Percentiles rank a stretch among this genome's conserved stretches.
Conservation (phyloP, 352 stramenopile genomes). For the Phytophthora idaei region DNA sequence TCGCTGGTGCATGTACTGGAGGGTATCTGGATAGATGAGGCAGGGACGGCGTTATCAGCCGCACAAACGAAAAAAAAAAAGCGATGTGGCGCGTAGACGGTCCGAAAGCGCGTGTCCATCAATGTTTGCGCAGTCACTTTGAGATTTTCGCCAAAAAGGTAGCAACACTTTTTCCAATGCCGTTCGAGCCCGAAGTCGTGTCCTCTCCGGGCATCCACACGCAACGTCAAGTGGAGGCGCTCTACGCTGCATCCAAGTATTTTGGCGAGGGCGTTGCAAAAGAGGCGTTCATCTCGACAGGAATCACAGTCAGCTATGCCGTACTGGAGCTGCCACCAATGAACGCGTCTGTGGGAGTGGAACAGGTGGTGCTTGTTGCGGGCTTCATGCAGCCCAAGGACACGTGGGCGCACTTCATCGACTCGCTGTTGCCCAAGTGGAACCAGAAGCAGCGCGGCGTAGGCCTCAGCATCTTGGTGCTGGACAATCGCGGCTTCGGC, state of each 20-base stretch:
- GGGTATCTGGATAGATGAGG: no score
- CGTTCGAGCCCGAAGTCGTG: constrained; percentile 29
- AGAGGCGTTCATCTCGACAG: constrained; percentile 39
- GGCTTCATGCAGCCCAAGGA: constrained; percentile 64
- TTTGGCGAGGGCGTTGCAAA: constrained; percentile 33
- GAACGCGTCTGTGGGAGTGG: constrained; percentile 35
- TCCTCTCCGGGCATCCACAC: constrained; percentile 39
- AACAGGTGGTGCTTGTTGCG: constrained; percentile 60
- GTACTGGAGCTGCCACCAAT: constrained; percentile 37
- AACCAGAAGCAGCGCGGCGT: constrained; percentile 27
- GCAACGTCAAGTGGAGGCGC: constrained; percentile 56
- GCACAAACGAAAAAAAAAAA: background rate
- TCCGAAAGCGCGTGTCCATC: constrained; percentile 1
- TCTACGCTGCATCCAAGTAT: constrained; percentile 51
- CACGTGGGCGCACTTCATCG: constrained; percentile 56
- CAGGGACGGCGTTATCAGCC: background rate
- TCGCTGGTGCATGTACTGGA: no score
- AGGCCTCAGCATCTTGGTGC: constrained; percentile 52
- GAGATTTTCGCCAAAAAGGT: constrained; percentile 12
- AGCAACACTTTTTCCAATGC: constrained; percentile 20
- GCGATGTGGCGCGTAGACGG: background rate
- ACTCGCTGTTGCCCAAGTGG: constrained; percentile 51
- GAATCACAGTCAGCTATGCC: constrained; percentile 58
- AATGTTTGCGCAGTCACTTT: constrained; percentile 29
- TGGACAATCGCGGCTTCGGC: constrained; percentile 69